Base-by-base conservation (phyloP, 192 early-diverging fungal species). In the Backusella luteola region DNA sequence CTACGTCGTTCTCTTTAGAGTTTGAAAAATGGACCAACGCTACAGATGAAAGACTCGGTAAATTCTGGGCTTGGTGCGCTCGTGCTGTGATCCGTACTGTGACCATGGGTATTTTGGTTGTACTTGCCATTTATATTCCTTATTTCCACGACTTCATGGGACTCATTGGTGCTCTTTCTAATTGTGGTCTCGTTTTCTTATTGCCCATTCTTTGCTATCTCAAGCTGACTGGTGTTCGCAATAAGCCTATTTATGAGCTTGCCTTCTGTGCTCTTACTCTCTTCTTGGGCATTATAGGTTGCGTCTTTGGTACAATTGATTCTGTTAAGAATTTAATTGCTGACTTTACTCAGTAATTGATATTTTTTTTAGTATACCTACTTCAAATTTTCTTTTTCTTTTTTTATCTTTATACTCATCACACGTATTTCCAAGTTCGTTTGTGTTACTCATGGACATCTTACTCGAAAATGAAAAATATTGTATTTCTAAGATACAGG, bases 61-160 rank as follows among this genome's bases (percentile, higher is more conserved):
- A 74, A 42, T 36, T 78, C 35, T 83, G 82, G 73, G 89, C 90
- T 78, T 87, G 90, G 56, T 52, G 84, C 17, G 82, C 84, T 83
- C 91, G 89, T 38, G 69, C 87, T 0, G 34, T 85, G 9, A 81
- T 91, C 76, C 90, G 95, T 44, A 84, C 85, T 6, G 69, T 73
- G 15, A 76, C 93, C 67, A 85, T 94, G 83, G 82, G 81, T 66
- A 44, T 80, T 14, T 81, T 93, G 44, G 84, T 87, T 1, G 77
- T 84, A 34, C 77, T 92, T 66, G 91, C 95, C 15, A 82, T 93
- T 69, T 81, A 85, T 36, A 85, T 95, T 19, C 93, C 94, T 15
- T 95, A 89, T 83, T 96, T 97, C 85, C 86, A 89, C 38, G 90
- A 94, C 77, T 86, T 95, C 49, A 86, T 96, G 87, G 89, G 89